Evolutionary conservation across 208 protist species (phyloP).

Genomic region (Strigomonas galati): DNA sequence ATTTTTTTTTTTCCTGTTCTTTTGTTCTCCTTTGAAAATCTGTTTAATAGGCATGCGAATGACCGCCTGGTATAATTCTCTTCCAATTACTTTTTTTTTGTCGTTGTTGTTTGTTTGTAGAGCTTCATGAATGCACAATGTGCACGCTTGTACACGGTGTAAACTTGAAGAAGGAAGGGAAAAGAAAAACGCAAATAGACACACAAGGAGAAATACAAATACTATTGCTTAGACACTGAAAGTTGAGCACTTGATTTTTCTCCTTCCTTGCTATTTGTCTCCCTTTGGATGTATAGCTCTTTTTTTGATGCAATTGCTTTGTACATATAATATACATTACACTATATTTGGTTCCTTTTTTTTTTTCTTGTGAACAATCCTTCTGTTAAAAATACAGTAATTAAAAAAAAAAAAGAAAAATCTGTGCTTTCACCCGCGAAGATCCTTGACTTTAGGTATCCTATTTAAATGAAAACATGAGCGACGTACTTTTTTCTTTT

Average conservation of each 20-base stretch:
- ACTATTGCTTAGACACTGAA: too few relatives aligned
- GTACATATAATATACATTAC: conserved; percentile 5
- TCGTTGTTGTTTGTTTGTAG: conserved; percentile 15
- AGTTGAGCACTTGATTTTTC: too few relatives aligned
- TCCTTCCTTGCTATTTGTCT: too few relatives aligned
- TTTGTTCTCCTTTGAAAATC: background rate
- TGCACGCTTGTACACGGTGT: too few relatives aligned
- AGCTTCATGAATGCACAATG: conserved; percentile 2
- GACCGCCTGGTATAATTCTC: too few relatives aligned
- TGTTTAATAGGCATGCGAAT: too few relatives aligned
- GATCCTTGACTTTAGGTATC: too few relatives aligned
- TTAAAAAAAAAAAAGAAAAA: too few relatives aligned
- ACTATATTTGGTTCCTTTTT: conserved; percentile 2
- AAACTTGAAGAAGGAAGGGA: background rate
- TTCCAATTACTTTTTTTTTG: background rate
- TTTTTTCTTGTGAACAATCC: background rate
- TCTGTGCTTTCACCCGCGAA: too few relatives aligned
- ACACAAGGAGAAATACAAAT: background rate
- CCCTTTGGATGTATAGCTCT: conserved; percentile 11
- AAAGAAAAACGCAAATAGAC: conserved; percentile 1
- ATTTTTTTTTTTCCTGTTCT: conserved; percentile 1
- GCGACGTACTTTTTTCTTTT: too few relatives aligned
- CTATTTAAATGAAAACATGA: too few relatives aligned
- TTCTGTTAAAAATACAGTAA: background rate
- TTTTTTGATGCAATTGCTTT: conserved; percentile 13